These are phyloP conservation scores for Penicillium arizonense DNA, from an alignment of 495 filamentous ascomycete genomes.

Conservation along the genomic window DNA sequence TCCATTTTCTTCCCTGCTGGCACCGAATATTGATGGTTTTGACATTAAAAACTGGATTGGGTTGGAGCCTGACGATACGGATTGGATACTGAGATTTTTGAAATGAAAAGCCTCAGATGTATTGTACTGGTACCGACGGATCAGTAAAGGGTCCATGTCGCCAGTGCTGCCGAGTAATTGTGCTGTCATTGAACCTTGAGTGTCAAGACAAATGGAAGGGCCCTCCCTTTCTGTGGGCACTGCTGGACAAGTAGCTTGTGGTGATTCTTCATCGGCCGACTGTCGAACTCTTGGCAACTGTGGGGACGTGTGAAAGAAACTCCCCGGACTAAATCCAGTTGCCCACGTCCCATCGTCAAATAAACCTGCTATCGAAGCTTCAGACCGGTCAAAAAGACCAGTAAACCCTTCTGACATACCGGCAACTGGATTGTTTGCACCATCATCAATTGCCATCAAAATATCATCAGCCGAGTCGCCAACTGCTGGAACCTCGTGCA, in stretches of 20 bases:
- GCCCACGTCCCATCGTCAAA: conserved; percentile 1
- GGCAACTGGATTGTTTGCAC: background rate
- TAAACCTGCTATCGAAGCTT: background rate
- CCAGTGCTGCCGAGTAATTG: conserved; percentile 1
- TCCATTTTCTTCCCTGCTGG: background rate
- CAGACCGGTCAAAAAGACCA: background rate
- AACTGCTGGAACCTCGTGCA: background rate
- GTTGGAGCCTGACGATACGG: background rate
- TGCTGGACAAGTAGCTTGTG: background rate
- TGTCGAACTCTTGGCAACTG: background rate
- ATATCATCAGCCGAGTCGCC: background rate
- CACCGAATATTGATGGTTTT: background rate
- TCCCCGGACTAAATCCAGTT: background rate
- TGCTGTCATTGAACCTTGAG: background rate
- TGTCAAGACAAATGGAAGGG: background rate
- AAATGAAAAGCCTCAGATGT: background rate
- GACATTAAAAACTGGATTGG: background rate
- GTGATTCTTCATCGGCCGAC: background rate
- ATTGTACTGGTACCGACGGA: background rate
- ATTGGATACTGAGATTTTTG: conserved; percentile 5
- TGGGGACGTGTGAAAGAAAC: background rate
- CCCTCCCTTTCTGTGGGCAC: background rate
- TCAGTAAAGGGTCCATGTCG: conserved; percentile 1
- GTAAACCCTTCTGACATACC: background rate
- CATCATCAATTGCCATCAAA: background rate